A percentile compares a stretch with the other conserved stretches of the same genome.
These are phyloP conservation scores for Leccinum ochraceum DNA, from an alignment of 768 basidiomycete genomes.

Conservation along the genomic window DNA sequence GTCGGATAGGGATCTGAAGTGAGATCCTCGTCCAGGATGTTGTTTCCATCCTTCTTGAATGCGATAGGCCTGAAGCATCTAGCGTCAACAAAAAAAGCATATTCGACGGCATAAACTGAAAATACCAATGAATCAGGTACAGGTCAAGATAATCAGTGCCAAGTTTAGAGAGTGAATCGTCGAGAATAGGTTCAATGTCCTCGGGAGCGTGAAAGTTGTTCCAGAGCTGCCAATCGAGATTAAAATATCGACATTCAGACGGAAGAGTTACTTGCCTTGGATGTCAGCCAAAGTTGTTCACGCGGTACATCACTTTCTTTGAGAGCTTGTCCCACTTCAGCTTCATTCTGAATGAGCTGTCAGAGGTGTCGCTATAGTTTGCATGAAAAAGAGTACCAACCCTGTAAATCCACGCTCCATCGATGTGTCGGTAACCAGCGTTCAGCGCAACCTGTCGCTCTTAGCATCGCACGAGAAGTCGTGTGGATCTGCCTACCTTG, in stretches of 20 bases:
- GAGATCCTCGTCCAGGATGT: constrained; percentile 52
- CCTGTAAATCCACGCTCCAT: constrained; percentile 70
- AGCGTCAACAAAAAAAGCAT: background rate
- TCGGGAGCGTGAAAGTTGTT: constrained; percentile 75
- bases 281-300: constrained; percentile 65
- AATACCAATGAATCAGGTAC: constrained; percentile 79
- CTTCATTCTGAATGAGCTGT: constrained; percentile 55
- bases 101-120: background rate
- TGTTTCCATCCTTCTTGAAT: constrained; percentile 53
- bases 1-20: constrained; percentile 74
- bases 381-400: constrained; percentile 35
- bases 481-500: constrained; percentile 40
- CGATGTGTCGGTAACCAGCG: constrained; percentile 70
- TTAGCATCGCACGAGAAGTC: background rate
- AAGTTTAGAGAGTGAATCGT: constrained; percentile 62
- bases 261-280: constrained; percentile 43
- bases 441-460: constrained; percentile 50
- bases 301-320: constrained; percentile 60
- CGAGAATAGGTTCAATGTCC: constrained; percentile 65
- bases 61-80: constrained; percentile 58
- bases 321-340: constrained; percentile 65
- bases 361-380: background rate
- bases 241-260: background rate
- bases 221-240: constrained; percentile 52
- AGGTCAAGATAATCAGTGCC: constrained; percentile 75